phyloP scores from a whole-genome alignment of 192 early-diverging fungal genomes.

The Dispira parvispora region DNA sequence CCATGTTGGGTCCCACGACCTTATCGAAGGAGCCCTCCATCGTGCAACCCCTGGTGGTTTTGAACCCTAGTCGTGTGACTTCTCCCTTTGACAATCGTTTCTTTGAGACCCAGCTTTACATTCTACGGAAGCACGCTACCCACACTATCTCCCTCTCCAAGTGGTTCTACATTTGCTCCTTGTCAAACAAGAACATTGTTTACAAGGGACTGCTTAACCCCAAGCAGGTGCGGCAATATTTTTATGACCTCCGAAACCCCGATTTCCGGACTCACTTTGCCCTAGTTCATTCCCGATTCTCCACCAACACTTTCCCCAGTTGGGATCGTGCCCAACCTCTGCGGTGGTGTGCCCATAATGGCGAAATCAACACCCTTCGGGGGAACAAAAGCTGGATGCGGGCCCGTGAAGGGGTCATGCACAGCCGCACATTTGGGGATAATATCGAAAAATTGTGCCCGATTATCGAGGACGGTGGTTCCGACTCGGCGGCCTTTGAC shows the following conservation, averaged over 20 bases:
- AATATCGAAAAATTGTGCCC: slow-evolving; percentile 75
- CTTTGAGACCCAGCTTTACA: slow-evolving; percentile 77
- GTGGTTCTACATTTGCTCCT: slow-evolving; percentile 96
- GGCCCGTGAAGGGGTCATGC: slow-evolving; percentile 87
- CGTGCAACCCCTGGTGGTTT: slow-evolving; percentile 78
- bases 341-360: slow-evolving; percentile 96
- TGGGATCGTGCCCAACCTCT: slow-evolving; percentile 99
- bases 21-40: slow-evolving; percentile 82
- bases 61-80: slow-evolving; percentile 19
- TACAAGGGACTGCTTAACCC: slow-evolving; percentile 97
- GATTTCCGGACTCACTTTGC: slow-evolving; percentile 83
- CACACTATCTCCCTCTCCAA: slow-evolving; percentile 69
- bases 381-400: slow-evolving; percentile 99
- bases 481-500: slow-evolving; percentile 93
- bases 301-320: slow-evolving; percentile 96
- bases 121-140: slow-evolving; percentile 79
- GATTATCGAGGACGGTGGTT: slow-evolving; percentile 88
- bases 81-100: slow-evolving; percentile 28
- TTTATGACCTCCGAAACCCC: slow-evolving; percentile 69
- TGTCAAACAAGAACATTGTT: slow-evolving; percentile 81
- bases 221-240: slow-evolving; percentile 87
- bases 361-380: slow-evolving; percentile 98
- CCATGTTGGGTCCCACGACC: slow-evolving; percentile 79
- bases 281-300: slow-evolving; percentile 96
- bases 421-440: slow-evolving; percentile 57